Percentiles rank a stretch among this genome's conserved stretches.
These are phyloP conservation scores for Entonaema liquescens DNA, from an alignment of 495 filamentous ascomycete genomes.

Conservation along the genomic window DNA sequence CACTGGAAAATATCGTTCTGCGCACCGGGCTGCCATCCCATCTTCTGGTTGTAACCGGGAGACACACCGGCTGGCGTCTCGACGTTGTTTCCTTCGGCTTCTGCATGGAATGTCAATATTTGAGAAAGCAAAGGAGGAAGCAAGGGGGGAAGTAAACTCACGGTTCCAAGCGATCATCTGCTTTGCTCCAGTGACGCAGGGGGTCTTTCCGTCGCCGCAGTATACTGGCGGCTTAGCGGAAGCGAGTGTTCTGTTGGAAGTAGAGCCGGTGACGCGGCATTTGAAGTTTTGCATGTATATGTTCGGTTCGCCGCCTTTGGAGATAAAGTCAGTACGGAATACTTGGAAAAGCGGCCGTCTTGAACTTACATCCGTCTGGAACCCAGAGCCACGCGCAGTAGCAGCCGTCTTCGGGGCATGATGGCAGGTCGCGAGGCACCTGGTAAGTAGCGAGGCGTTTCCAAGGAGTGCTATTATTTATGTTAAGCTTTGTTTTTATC, in stretches of 20 bases:
- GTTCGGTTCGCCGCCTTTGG: conserved; percentile 52
- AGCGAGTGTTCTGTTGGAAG: conserved; percentile 51
- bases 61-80: conserved; percentile 35
- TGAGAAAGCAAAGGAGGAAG: background rate
- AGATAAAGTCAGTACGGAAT: background rate
- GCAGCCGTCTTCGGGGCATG: conserved; percentile 61
- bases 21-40: conserved; percentile 54
- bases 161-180: conserved; percentile 64
- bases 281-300: conserved; percentile 65
- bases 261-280: conserved; percentile 60
- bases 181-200: conserved; percentile 63
- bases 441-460: conserved; percentile 58
- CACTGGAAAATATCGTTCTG: conserved; percentile 58
- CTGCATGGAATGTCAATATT: conserved; percentile 26
- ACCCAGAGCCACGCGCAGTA: conserved; percentile 68
- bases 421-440: conserved; percentile 56
- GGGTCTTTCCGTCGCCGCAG: conserved; percentile 52
- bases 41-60: conserved; percentile 54
- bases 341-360: background rate
- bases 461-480: conserved; percentile 55
- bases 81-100: conserved; percentile 54
- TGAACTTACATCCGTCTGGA: conserved; percentile 55
- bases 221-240: conserved; percentile 53
- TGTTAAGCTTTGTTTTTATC: background rate
- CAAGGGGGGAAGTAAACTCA: conserved; percentile 36